Percentiles rank a stretch among this genome's conserved stretches.
Conservation (phyloP, 2,329 filamentous ascomycete genomes). For the Fusarium agapanthi region DNA sequence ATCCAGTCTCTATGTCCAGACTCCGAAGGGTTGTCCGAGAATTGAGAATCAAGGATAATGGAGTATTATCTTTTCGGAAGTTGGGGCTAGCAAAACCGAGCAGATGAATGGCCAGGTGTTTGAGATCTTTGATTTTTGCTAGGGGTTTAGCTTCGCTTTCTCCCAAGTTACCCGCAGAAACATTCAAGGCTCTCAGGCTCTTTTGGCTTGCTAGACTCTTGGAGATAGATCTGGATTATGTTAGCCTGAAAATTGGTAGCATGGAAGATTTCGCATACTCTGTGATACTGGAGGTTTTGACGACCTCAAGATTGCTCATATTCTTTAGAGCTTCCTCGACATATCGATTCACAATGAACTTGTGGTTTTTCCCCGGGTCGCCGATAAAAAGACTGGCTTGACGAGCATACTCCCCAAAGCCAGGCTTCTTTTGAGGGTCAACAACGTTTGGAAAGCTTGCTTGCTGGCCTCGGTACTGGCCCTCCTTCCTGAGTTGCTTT, state of each 20-base stretch:
- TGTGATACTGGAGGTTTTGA: slow-evolving; percentile 13
- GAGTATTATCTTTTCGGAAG: neutral
- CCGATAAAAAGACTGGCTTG: slow-evolving; percentile 11
- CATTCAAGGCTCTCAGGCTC: slow-evolving; percentile 19
- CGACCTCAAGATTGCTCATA: slow-evolving; percentile 22
- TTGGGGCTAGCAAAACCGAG: neutral
- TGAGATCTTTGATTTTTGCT: slow-evolving; percentile 15
- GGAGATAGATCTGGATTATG: slow-evolving; percentile 5
- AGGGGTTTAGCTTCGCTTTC: neutral
- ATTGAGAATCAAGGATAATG: slow-evolving; percentile 11
- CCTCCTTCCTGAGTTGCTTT: slow-evolving; percentile 25
- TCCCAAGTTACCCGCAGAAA: neutral
- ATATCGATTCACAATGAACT: slow-evolving; percentile 23
- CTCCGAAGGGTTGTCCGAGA: slow-evolving; percentile 26
- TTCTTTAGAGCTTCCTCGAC: slow-evolving; percentile 28
- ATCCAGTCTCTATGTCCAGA: neutral
- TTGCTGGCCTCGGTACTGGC: slow-evolving; percentile 29
- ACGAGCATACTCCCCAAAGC: slow-evolving; percentile 2
- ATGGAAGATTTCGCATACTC: neutral
- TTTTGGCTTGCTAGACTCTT: slow-evolving; percentile 10
- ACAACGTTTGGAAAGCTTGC: slow-evolving; percentile 2
- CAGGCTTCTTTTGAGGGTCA: slow-evolving; percentile 3
- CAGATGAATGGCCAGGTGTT: slow-evolving; percentile 10
- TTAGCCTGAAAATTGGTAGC: neutral
- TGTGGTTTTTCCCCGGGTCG: slow-evolving; percentile 17